Evolutionary conservation across 495 filamentous ascomycete species (phyloP).

Genomic region (Glarea lozoyensis): DNA sequence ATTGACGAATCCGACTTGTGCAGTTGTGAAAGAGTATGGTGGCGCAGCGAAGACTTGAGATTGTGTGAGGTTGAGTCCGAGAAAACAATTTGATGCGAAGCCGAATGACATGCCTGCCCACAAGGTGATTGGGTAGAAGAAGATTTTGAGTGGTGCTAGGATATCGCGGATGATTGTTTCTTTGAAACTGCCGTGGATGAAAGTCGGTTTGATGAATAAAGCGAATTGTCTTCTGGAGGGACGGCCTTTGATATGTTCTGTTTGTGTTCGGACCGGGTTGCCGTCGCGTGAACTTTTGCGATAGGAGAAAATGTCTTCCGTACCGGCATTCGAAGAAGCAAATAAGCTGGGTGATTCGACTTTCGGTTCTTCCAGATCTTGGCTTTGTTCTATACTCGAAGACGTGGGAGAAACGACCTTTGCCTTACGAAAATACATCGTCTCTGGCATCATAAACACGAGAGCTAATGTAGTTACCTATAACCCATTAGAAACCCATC

Average conservation of each 20-base stretch:
- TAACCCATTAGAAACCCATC: no score
- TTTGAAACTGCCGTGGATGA: conserved; percentile 21
- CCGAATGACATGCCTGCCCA: conserved; percentile 51
- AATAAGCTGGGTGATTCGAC: no score
- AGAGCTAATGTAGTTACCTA: not conserved
- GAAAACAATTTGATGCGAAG: conserved; percentile 46
- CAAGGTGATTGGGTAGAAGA: conserved; percentile 53
- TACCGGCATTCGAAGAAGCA: no score
- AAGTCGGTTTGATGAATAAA: conserved; percentile 28
- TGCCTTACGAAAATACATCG: no score
- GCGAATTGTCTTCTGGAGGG: conserved; percentile 43
- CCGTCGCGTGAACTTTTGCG: not conserved
- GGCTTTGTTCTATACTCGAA: no score
- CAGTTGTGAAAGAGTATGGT: conserved; percentile 45
- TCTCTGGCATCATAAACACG: not conserved
- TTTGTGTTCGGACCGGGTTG: conserved; percentile 6
- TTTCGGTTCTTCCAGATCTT: no score
- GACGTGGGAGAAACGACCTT: no score
- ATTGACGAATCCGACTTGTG: conserved; percentile 32
- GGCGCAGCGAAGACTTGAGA: conserved; percentile 49
- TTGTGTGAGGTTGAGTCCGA: conserved; percentile 54
- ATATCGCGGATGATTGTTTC: conserved; percentile 25
- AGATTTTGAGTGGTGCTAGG: conserved; percentile 46
- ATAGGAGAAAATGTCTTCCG: no score
- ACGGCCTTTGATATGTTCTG: conserved; percentile 34